Conservation (phyloP, 129 eudicot genomes). For the Saposhnikovia divaricata region DNA sequence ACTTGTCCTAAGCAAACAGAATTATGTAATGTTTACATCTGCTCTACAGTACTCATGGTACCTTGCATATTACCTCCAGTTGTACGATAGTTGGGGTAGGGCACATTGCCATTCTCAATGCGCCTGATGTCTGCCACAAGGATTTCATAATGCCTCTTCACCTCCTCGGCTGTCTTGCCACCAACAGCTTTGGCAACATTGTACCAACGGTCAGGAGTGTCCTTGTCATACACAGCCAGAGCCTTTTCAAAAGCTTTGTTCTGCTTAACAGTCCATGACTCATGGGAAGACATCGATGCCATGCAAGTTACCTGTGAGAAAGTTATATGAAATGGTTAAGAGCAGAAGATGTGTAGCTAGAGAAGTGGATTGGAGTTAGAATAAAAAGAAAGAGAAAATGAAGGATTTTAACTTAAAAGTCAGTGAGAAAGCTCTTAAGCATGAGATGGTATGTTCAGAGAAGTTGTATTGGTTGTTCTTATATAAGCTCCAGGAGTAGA, state of each 20-base stretch:
- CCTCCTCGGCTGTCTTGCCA: conserved; percentile 59
- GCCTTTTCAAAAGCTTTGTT: conserved; percentile 78
- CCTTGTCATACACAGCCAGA: conserved; percentile 57
- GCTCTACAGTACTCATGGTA: conserved; percentile 12
- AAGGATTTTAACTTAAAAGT: conserved; percentile 7
- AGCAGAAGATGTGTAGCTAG: background rate
- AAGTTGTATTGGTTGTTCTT: conserved; percentile 29
- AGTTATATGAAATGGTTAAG: background rate
- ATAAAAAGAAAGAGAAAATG: background rate
- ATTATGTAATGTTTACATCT: background rate
- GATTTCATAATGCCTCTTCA: conserved; percentile 55
- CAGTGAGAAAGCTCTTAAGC: conserved; percentile 15
- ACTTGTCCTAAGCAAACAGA: background rate
- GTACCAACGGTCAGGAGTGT: conserved; percentile 81
- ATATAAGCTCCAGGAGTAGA: conserved; percentile 43
- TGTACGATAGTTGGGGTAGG: conserved; percentile 49
- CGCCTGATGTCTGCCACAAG: conserved; percentile 57
- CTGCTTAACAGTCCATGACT: conserved; percentile 59
- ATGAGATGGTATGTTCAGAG: conserved; percentile 21
- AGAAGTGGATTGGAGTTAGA: background rate
- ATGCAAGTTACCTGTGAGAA: background rate
- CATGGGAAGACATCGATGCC: conserved; percentile 39
- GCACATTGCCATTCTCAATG: conserved; percentile 58
- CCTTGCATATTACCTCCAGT: conserved; percentile 26
- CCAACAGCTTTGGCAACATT: conserved; percentile 65